Base-by-base conservation (phyloP, 352 stramenopile species). In the Chrysophaeum taylorii region DNA sequence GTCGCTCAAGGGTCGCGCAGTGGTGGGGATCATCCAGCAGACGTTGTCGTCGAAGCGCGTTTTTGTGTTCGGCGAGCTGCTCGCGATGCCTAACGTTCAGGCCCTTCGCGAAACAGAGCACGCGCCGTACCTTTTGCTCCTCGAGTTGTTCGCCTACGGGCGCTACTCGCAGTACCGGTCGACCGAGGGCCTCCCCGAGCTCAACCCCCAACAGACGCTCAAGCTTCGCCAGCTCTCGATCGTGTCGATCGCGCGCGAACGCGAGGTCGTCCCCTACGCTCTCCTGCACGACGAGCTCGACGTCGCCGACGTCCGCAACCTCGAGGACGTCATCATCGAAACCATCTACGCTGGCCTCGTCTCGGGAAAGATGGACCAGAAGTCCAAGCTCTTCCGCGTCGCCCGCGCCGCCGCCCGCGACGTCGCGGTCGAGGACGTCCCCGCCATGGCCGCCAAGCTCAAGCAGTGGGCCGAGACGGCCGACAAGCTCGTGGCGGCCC, bases 251-350 rank as follows among this genome's bases (percentile, higher is more conserved):
- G 86, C 88, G 7, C 86, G 92, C 52, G 74, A 77, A 73, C 85
- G 81, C 72, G 93, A 93, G 75, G 84, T 92, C 4, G 38, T 78
- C 25, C 29, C 68, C 33, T 63, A 53, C 69, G 38, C n/a, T 14
- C 2, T 5, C 5, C 14, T 21, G 38, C 84, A 90, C 78, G 77
- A 82, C 54, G 82, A 82, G 41, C 75, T 96, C 38, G 85, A 83
- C 57, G 81, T 96, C 31, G 66, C 80, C 27, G 87, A 83, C 25
- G 81, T 94, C 25, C 85, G 89, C 39, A 86, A 93, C 38, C 82
- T 96, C 25, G 89, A 96, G 80, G 89, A 95, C 74, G 83, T 95
- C 38, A 81, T 96, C 31, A 94, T 96, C 63, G 88, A 95, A 45
- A 89, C 86, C 29, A 94, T 96, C 45, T 95, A 96, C 78, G 90